These are phyloP conservation scores for Rosa persica DNA, from an alignment of 306 rosid genomes.

Conservation along the genomic window DNA sequence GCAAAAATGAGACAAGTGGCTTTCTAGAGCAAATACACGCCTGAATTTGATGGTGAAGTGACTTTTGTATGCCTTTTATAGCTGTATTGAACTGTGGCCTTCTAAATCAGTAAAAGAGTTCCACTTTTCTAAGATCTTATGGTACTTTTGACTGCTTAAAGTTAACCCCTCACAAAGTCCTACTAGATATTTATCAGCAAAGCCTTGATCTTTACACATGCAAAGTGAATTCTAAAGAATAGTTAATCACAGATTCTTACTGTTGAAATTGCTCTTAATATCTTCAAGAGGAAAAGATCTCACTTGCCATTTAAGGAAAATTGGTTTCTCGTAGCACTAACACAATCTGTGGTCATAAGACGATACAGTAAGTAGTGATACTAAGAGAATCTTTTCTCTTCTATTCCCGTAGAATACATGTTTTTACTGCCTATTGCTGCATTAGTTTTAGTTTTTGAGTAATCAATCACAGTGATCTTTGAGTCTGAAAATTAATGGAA, in stretches of 20 bases:
- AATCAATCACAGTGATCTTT: not conserved
- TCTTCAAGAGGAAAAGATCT: conserved; percentile 1
- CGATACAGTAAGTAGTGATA: not conserved
- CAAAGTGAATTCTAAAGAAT: not conserved
- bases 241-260: not conserved
- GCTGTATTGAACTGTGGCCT: conserved; percentile 44
- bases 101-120: conserved; percentile 32
- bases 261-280: not conserved
- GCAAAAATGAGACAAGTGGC: not conserved
- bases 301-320: conserved; percentile 1
- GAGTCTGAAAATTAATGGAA: not conserved
- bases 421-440: not conserved
- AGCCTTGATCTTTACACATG: conserved; percentile 4
- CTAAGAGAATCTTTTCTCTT: not conserved
- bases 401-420: not conserved
- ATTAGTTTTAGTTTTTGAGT: not conserved
- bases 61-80: conserved; percentile 19
- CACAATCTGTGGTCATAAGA: conserved; percentile 3
- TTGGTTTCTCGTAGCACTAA: not conserved
- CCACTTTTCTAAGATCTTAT: conserved; percentile 27
- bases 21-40: conserved; percentile 21
- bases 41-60: conserved; percentile 12
- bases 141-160: conserved; percentile 14
- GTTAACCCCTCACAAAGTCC: not conserved
- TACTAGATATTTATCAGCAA: not conserved